These are phyloP conservation scores for Tolypocladium album DNA, from an alignment of 2,329 filamentous ascomycete genomes.

Conservation along the genomic window DNA sequence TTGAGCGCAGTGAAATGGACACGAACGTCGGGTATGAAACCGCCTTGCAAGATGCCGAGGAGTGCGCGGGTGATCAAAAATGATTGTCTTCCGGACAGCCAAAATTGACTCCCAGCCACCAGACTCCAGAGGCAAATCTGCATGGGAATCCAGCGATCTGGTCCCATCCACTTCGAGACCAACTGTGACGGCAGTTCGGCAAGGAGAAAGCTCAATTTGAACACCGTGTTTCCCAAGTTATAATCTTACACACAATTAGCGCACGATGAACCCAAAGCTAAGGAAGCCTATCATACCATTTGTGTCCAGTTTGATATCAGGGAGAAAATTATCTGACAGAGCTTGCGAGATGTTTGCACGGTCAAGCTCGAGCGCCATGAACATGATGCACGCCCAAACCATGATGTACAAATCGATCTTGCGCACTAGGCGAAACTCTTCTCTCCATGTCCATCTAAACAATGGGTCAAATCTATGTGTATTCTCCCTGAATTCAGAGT, in stretches of 20 bases:
- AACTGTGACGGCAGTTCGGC: constrained; percentile 47
- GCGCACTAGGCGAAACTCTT: constrained; percentile 25
- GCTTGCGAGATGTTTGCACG: constrained; percentile 35
- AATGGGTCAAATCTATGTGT: constrained; percentile 35
- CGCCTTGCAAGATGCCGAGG: constrained; percentile 31
- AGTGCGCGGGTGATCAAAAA: constrained; percentile 28
- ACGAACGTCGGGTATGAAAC: constrained; percentile 33
- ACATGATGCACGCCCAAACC: constrained; percentile 33
- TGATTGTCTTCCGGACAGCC: constrained; percentile 23
- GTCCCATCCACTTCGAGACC: constrained; percentile 45
- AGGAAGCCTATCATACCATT: constrained; percentile 16
- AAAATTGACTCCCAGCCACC: constrained; percentile 37
- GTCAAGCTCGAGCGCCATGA: constrained; percentile 34
- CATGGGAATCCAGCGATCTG: constrained; percentile 49
- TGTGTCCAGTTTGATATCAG: constrained; percentile 29
- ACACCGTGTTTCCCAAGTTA: constrained; percentile 22
- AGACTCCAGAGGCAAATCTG: constrained; percentile 47
- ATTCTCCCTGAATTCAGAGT: constrained; percentile 21
- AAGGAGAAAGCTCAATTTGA: constrained; percentile 18
- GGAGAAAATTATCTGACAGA: constrained; percentile 35
- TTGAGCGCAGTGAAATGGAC: constrained; percentile 1
- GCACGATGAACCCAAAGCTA: neutral
- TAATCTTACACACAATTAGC: constrained; percentile 12
- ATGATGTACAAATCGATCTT: constrained; percentile 32
- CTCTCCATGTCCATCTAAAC: constrained; percentile 29